These are phyloP conservation scores for Atalantia buxifolia DNA, from an alignment of 345 rosid genomes.

Conservation along the genomic window DNA sequence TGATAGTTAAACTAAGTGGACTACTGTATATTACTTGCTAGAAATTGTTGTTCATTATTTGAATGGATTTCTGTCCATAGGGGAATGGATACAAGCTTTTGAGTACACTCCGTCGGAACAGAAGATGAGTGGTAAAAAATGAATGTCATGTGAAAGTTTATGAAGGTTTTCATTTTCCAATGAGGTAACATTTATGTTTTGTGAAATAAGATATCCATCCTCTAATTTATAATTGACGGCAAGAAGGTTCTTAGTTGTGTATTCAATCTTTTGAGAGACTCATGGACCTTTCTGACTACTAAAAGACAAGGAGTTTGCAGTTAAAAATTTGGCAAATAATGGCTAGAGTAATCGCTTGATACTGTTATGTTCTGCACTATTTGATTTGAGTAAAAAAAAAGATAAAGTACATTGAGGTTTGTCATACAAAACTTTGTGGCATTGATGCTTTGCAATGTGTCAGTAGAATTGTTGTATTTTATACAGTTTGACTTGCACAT, in stretches of 20 bases:
- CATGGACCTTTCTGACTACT: constrained; percentile 3
- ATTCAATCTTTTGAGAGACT: constrained; percentile 13
- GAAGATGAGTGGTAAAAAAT: constrained; percentile 29
- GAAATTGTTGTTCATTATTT: constrained; percentile 20
- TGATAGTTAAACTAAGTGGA: constrained; percentile 24
- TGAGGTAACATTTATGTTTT: constrained; percentile 16
- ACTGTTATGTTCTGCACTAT: background rate
- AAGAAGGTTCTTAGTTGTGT: constrained; percentile 19
- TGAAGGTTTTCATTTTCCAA: constrained; percentile 12
- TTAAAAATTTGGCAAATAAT: constrained; percentile 21
- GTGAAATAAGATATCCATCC: constrained; percentile 18
- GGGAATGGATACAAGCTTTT: constrained; percentile 20
- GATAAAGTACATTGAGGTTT: too few relatives aligned
- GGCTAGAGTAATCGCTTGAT: constrained; percentile 23
- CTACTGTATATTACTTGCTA: constrained; percentile 17
- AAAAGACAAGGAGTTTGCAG: constrained; percentile 9
- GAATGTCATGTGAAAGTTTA: constrained; percentile 13
- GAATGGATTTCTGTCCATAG: constrained; percentile 20
- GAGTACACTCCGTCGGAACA: constrained; percentile 18
- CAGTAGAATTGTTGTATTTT: constrained; percentile 10
- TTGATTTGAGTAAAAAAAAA: too few relatives aligned
- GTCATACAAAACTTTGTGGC: constrained; percentile 20
- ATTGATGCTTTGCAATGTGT: constrained; percentile 20
- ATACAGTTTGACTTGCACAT: constrained; percentile 19
- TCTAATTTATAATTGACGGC: constrained; percentile 17